Evolutionary conservation across 1,284 basidiomycete species (phyloP).

Genomic region (Psilocybe mexicana): DNA sequence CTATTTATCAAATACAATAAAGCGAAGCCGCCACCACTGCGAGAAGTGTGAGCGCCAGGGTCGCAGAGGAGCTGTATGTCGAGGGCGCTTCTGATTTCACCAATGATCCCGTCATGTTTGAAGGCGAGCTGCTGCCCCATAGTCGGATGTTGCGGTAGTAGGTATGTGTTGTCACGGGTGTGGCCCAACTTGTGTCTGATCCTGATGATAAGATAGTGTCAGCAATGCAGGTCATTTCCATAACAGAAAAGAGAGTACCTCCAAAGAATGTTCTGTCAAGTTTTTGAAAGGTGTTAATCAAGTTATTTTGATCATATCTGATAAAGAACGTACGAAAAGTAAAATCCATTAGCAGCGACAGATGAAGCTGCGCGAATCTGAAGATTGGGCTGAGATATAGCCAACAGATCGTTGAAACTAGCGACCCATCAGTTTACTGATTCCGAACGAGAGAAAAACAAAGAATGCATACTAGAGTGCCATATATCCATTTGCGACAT

Average conservation of each 20-base stretch:
- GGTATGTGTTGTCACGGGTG: constrained; percentile 58
- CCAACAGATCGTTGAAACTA: constrained; percentile 59
- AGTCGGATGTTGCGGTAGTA: constrained; percentile 71
- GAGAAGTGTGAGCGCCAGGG: constrained; percentile 17
- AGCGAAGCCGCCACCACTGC: constrained; percentile 18
- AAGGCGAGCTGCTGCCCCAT: constrained; percentile 49
- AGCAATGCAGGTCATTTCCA: background rate
- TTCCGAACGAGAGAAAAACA: background rate
- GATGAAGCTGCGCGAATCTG: constrained; percentile 49
- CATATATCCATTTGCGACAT: constrained; percentile 58
- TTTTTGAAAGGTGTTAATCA: background rate
- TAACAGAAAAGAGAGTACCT: constrained; percentile 37
- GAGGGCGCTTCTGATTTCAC: constrained; percentile 28
- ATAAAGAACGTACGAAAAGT: constrained; percentile 55
- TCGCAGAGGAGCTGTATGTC: constrained; percentile 12
- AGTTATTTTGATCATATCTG: background rate
- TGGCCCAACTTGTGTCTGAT: constrained; percentile 64
- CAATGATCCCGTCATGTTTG: constrained; percentile 43
- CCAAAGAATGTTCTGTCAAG: constrained; percentile 68
- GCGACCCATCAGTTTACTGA: background rate
- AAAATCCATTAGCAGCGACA: constrained; percentile 59
- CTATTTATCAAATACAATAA: constrained; percentile 17
- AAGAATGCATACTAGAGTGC: constrained; percentile 49
- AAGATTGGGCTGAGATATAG: constrained; percentile 49
- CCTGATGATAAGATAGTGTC: constrained; percentile 33